Base-by-base conservation (phyloP, 106 monocot species). In the Narthecium ossifragum region DNA sequence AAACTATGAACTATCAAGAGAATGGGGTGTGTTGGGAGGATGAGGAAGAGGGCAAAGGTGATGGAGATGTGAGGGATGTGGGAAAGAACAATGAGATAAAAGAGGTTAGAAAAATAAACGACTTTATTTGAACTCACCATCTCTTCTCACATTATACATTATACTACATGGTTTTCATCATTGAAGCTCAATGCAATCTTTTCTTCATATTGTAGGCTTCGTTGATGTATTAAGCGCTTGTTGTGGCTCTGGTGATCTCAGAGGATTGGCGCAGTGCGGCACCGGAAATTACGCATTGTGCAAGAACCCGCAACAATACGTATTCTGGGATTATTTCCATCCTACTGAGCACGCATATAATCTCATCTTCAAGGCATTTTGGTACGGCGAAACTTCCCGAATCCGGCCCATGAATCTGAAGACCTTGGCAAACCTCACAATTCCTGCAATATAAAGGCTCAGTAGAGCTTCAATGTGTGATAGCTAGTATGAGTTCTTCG, bases 301-400 rank as follows among this genome's bases (percentile, higher is more conserved):
- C 37, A 14, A 34, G 29, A 51, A 60, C 37, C 31, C 59, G 4
- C 32, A 52, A 0, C 36, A 60, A 11, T 60, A 51, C 7, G 26
- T 69, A 0, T 60, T 69, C 21, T 69, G 69, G 69, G 69, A 69
- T 39, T 69, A 28, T 39, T 60, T 69, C 51, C 60, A 51, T 26
- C 69, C 59, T 10, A 31, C 38, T 2, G 37, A 69, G 59, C 59
- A 60, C 8, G 51, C 69, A 5, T 69, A 69, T 20, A 29, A 50
- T 5, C 67, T 50, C 50, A 59, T 69, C 27, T 69, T 56, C 37
- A 59, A 60, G 59, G 69, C 69, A 26, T 59, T 69, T 46, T 60
- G 59, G 51, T 46, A 46, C 36, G 69, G 59, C 14, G 51, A 36
- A 48, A n/a, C 7, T 8, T 25, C 57, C 1, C 9, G 31, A 5